Percentiles rank a stretch among this genome's conserved stretches.
Evolutionary conservation across 228 moss, liverwort and hornwort genomes (phyloP).

Genomic region (Sphagnum magellanicum): DNA sequence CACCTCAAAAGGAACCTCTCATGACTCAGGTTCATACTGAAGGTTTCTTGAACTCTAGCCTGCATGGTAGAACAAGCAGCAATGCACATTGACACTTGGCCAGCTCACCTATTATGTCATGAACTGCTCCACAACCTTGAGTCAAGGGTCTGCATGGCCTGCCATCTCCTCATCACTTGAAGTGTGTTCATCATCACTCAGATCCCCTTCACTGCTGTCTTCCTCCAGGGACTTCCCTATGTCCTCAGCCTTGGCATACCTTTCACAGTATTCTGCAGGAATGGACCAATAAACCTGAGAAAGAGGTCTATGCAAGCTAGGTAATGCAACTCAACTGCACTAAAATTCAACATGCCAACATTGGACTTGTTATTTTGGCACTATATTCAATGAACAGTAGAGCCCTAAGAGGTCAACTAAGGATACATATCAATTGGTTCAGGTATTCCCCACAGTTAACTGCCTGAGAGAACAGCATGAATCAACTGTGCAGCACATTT

Average conservation of each 20-base stretch:
- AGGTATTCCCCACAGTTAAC: too few species aligned
- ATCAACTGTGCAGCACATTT: too few species aligned
- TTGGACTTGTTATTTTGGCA: too few species aligned
- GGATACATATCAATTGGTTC: too few species aligned
- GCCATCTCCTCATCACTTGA: constrained; percentile 99
- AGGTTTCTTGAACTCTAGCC: constrained; percentile 18
- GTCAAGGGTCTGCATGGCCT: constrained; percentile 83
- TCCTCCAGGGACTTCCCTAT: constrained; percentile 74
- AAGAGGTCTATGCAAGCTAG: too few species aligned
- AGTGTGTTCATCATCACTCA: constrained; percentile 92
- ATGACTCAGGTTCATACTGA: not conserved
- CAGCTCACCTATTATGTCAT: constrained; percentile 25
- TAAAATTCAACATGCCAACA: too few species aligned
- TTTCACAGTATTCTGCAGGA: constrained; percentile 93
- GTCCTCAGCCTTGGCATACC: constrained; percentile 95
- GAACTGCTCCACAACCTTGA: not conserved
- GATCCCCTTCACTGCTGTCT: constrained; percentile 74
- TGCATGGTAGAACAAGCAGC: constrained; percentile 41
- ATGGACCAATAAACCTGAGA: too few species aligned
- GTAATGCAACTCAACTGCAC: too few species aligned
- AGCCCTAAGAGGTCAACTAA: too few species aligned
- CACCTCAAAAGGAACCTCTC: constrained; percentile 17
- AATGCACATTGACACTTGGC: constrained; percentile 30
- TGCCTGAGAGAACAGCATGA: too few species aligned
- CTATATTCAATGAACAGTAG: too few species aligned